A percentile compares a stretch with the other conserved stretches of the same genome.
phyloP scores from a whole-genome alignment of 2,329 filamentous ascomycete species.

The Corynespora cassiicola region DNA sequence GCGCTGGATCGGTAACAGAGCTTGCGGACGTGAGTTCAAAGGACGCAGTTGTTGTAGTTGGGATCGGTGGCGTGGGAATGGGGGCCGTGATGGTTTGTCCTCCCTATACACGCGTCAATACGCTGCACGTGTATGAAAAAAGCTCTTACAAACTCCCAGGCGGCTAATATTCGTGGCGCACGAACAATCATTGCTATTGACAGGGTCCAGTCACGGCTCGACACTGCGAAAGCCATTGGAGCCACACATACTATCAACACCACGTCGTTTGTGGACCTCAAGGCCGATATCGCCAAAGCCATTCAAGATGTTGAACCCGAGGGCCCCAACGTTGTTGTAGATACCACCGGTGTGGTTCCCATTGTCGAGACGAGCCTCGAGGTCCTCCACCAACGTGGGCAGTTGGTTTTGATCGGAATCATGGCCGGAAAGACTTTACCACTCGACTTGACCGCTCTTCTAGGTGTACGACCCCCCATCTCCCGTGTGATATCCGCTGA shows the following conservation, averaged over 20 bases:
- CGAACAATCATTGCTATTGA: slow-evolving; percentile 49
- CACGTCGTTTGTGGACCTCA: slow-evolving; percentile 15
- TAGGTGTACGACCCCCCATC: slow-evolving; percentile 38
- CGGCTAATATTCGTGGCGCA: slow-evolving; percentile 50
- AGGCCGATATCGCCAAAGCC: slow-evolving; percentile 37
- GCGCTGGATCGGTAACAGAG: slow-evolving; percentile 50
- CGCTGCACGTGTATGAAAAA: neutral
- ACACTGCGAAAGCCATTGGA: slow-evolving; percentile 46
- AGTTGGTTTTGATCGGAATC: slow-evolving; percentile 59
- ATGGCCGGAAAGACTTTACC: slow-evolving; percentile 52
- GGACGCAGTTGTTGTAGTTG: slow-evolving; percentile 51
- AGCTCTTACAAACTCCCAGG: slow-evolving; percentile 34
- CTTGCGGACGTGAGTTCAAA: slow-evolving; percentile 39
- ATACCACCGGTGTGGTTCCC: slow-evolving; percentile 56
- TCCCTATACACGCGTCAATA: no score
- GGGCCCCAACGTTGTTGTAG: slow-evolving; percentile 56
- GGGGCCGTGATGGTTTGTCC: slow-evolving; percentile 50
- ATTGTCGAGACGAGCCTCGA: slow-evolving; percentile 53
- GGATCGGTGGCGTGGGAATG: slow-evolving; percentile 56
- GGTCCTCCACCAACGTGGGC: slow-evolving; percentile 53
- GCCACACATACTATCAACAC: slow-evolving; percentile 50
- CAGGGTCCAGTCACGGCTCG: slow-evolving; percentile 36
- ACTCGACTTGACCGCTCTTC: slow-evolving; percentile 53
- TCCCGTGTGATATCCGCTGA: neutral
- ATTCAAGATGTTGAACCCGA: slow-evolving; percentile 42